Conservation (phyloP, 371 early-diverging fungal species). For the Mucor racemosus region DNA sequence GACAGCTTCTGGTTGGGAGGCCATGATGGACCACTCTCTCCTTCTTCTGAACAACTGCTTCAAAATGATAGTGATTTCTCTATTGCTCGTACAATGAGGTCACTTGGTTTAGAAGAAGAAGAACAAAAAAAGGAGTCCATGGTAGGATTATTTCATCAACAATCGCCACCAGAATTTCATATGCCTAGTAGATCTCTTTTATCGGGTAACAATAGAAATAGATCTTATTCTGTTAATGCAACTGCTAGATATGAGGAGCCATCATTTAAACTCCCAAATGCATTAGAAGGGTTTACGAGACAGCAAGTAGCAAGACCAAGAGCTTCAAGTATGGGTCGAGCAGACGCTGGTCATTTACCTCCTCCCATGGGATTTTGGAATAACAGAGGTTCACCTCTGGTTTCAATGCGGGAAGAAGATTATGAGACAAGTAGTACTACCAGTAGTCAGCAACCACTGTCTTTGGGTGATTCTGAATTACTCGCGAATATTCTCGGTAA, state of each 20-base stretch:
- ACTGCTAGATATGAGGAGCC: conserved; percentile 54
- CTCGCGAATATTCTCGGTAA: conserved; percentile 43
- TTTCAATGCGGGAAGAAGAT: conserved; percentile 44
- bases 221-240: conserved; percentile 80
- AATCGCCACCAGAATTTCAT: conserved; percentile 46
- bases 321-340: conserved; percentile 66
- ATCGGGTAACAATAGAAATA: conserved; percentile 55
- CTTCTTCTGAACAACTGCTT: conserved; percentile 62
- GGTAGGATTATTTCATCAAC: conserved; percentile 30
- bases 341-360: conserved; percentile 42
- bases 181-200: conserved; percentile 46
- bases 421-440: conserved; percentile 10
- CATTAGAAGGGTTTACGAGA: conserved; percentile 49
- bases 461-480: conserved; percentile 55
- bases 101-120: conserved; percentile 76
- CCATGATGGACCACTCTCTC: conserved; percentile 49
- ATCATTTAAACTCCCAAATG: conserved; percentile 19
- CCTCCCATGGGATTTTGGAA: conserved; percentile 27
- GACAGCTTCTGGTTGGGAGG: conserved; percentile 64
- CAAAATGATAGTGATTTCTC: conserved; percentile 66
- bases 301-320: conserved; percentile 60
- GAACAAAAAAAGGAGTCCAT: conserved; percentile 28
- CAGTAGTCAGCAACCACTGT: conserved; percentile 29
- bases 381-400: conserved; percentile 48
- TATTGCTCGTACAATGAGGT: conserved; percentile 75